phyloP scores from a whole-genome alignment of 78 protist genomes.

The Dictyostelium firmibasis region DNA sequence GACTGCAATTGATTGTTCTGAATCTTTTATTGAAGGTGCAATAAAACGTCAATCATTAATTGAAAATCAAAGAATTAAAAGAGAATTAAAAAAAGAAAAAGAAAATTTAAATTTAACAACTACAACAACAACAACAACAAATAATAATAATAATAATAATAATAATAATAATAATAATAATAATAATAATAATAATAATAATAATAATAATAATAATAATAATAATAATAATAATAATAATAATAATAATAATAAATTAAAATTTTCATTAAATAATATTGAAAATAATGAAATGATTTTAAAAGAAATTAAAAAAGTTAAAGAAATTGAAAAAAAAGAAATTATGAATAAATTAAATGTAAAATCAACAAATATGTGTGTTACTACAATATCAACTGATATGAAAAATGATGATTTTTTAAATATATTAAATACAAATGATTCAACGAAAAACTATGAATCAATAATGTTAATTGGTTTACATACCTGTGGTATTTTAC shows the following conservation, averaged over 20 bases:
- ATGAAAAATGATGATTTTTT: conserved; percentile 46
- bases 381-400: neutral
- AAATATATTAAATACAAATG: neutral
- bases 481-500: conserved; percentile 52
- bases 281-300: neutral
- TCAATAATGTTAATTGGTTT: conserved; percentile 39
- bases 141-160: too few relatives aligned
- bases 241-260: neutral
- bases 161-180: neutral
- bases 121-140: too few relatives aligned
- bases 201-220: neutral
- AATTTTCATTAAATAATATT: too few relatives aligned
- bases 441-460: neutral
- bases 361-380: conserved; percentile 42
- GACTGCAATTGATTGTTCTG: conserved; percentile 51
- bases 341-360: neutral
- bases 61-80: conserved; percentile 49
- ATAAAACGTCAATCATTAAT: conserved; percentile 22
- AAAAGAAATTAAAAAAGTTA: neutral
- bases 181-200: neutral
- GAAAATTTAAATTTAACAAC: neutral
- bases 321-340: neutral
- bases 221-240: neutral
- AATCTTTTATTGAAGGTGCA: conserved; percentile 50
- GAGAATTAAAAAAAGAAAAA: too few relatives aligned